Base-by-base conservation (phyloP, 306 rosid genomes). In the Leucaena leucocephala region DNA sequence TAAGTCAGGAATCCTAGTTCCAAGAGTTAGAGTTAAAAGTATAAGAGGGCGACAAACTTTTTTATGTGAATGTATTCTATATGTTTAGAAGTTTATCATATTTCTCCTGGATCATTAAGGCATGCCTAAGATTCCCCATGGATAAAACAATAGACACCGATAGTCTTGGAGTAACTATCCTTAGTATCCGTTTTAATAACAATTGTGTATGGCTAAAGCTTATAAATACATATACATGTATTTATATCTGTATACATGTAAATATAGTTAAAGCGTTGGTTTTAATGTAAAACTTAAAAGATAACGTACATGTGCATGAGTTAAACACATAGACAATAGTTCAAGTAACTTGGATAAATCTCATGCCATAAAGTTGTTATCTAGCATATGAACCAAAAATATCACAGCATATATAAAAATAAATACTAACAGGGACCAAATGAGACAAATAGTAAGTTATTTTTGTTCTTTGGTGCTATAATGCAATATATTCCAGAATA, bases 1-100 rank as follows among this genome's bases (percentile, higher is more conserved):
- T 62, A 63, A 49, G 68, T 45, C 27, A 35, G 71, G 75, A 33
- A 62, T 77, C 74, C 54, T 48, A 33, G 55, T 70, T 44, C 19
- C 75, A 74, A 54, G 62, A 58, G 59, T 65, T 16, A 6, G 27
- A 27, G 27, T 27, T 27, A 27, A 27, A 1, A 27, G 27, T 27
- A 45, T 11, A 45, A 14, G 54, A 48, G 54, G 13, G n/a, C 5
- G 6, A 48, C 54, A 48, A 48, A 12, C 54, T 48, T 48, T 13
- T 48, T 48, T 48, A 13, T 48, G n/a, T 48, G 54, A 4, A 14
- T 48, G 13, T 14, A 48, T 48, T 48, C 6, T 11, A 13, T 48
- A 48, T 14, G 17, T 68, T 74, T 19, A 38, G 68, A 79, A 54
- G 63, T 40, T 22, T 17, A 14, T n/a, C 43, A 61, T n/a, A 55